Evolutionary conservation across 176 grass and related monocot species (phyloP), one percentile per base, ranked within the genome.

Genomic region (Carex parvula): DNA sequence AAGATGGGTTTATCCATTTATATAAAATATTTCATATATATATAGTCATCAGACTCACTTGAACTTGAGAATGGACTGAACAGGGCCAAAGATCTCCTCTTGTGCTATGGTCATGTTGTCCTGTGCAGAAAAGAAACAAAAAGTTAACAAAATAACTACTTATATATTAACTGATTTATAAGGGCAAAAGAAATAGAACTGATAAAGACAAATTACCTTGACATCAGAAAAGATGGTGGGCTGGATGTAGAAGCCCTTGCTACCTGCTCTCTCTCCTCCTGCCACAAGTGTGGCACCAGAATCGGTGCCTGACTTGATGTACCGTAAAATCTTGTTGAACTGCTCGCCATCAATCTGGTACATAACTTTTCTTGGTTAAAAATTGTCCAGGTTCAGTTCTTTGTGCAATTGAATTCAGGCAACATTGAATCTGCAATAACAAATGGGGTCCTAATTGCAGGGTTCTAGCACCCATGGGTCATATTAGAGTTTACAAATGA

Each of bases 21-120:
- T 22, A 64, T 53, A 16, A 57, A 81, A 58, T 7, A 29, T 53
- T 21, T 16, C 3, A 56, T 18, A 73, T 84, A 73, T 84, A 84
- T 84, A 66, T 30, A 73, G 21, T 41, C 14, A 61, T 50, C 14
- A 41, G 64, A 55, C 81, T 82, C 53, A 94, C 95, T 86, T 90
- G 93, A 98, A 95, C 83, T 95, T 98, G 77, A 98, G 91, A 88
- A 95, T 98, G 44, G 96, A 88, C 82, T 98, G 96, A 29, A 98
- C 93, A 16, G 96, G 93, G 73, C 96, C 93, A 39, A 98, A 98
- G 80, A 98, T 98, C 88, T 95, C 93, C 10, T 98, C 93, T 82
- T 79, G 59, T 5, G 93, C 96, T 60, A 98, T 98, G 74, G 58
- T 84, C 96, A 95, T 95, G 2, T 84, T 87, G n/a, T 98, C 96